Evolutionary conservation across 2,329 filamentous ascomycete genomes (phyloP).

Genomic region (Ophiostoma quercus): DNA sequence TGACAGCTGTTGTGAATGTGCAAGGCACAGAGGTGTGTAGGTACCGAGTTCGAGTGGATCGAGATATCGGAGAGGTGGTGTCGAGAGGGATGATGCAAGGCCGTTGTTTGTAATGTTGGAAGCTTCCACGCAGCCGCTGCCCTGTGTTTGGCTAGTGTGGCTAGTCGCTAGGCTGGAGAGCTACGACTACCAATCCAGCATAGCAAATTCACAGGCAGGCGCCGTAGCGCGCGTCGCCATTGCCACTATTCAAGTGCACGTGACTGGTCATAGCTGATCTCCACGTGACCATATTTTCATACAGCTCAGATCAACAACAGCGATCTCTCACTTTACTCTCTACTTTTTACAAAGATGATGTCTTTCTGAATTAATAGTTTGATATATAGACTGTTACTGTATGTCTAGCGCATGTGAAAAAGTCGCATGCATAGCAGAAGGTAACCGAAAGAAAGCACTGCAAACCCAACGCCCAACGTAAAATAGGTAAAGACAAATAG

Average conservation of each 20-base stretch:
- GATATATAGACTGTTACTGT: background rate
- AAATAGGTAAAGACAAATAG: background rate
- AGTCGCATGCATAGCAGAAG: background rate
- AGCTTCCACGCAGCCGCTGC: conserved; percentile 19
- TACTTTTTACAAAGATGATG: background rate
- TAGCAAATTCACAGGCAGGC: conserved; percentile 23
- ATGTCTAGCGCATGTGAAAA: background rate
- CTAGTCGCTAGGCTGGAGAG: conserved; percentile 14
- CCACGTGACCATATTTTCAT: background rate
- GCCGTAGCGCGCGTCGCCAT: conserved; percentile 24
- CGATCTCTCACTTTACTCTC: background rate
- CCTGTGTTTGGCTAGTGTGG: conserved; percentile 11
- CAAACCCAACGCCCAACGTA: background rate
- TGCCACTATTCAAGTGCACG: conserved; percentile 12
- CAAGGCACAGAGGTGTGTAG: background rate
- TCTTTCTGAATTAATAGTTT: background rate
- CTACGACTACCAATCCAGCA: conserved; percentile 19
- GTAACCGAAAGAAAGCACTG: background rate
- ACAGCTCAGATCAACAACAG: background rate
- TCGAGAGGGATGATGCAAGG: conserved; percentile 11
- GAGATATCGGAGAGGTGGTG: conserved; percentile 18
- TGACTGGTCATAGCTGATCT: background rate
- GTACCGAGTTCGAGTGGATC: conserved; percentile 9
- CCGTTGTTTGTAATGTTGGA: conserved; percentile 12
- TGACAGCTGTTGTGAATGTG: background rate